Evolutionary conservation across 257 asterid genomes (phyloP), one percentile per base, ranked within the genome.

Genomic region (Solanum acaule): DNA sequence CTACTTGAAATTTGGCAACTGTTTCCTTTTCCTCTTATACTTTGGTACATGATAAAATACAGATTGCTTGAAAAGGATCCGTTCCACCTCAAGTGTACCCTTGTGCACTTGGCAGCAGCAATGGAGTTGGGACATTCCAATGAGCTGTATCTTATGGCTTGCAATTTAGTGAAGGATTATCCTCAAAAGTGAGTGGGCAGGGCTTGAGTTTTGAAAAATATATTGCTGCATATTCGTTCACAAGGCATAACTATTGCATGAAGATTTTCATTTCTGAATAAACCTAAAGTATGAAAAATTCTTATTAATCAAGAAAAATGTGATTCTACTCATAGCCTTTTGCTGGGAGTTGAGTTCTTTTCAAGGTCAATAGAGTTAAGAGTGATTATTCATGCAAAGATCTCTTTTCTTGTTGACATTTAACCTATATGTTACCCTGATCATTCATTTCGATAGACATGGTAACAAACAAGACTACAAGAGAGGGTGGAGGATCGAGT

Each of bases 11-110:
- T 63, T 23, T 44, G 49, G 84, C 18, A 18, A n/a, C 27, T 75
- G 20, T 33, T 27, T 86, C 44, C 68, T 46, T 18, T 81, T 81
- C 84, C 38, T 15, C 87, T 68, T 88, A 33, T 88, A 77, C 87
- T 87, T 85, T 86, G 77, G 88, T 88, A 83, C 77, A 87, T 89
- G 83, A 86, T 89, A 87, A 71, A 82, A 91, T 91, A 84, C 96
- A 97, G 99, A 91, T 94, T 97, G 94, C 99, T 97, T 5, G 99
- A 97, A 92, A 97, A 96, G 93, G 99, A 97, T 89, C 99, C 99
- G 40, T 97, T 97, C 93, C 99, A 97, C 94, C 91, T 95, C 86
- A 97, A 95, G 91, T 93, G 96, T 91, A 97, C 98, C 73, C 93
- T 95, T 90, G 98, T 97, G 86, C 99, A 97, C 93, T 93, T 97